These are phyloP conservation scores for Aphanomyces invadans DNA, from an alignment of 352 stramenopile species.

Conservation along the genomic window DNA sequence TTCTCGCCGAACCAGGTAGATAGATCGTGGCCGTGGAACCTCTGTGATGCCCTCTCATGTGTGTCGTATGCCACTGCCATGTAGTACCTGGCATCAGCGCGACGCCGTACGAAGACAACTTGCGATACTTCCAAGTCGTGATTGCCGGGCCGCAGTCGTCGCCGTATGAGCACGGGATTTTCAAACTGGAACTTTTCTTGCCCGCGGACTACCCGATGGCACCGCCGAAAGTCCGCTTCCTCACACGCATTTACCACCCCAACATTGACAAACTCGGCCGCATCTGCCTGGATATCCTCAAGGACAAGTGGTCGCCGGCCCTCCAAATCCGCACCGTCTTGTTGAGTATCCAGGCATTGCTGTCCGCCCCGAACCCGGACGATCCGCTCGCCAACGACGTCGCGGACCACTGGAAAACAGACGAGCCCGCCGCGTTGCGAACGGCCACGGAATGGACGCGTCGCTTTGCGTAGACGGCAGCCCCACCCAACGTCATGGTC, in stretches of 20 bases:
- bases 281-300: constrained; percentile 99
- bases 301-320: constrained; percentile 98
- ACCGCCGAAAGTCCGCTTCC: constrained; percentile 94
- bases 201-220: constrained; percentile 97
- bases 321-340: constrained; percentile 98
- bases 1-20: constrained; percentile 88
- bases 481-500: too few species aligned
- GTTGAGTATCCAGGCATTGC: constrained; percentile 94
- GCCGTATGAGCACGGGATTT: constrained; percentile 92
- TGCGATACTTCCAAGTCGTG: constrained; percentile 97
- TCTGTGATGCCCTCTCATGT: constrained; percentile 3
- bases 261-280: constrained; percentile 97
- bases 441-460: constrained; percentile 62
- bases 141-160: constrained; percentile 95
- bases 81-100: constrained; percentile 93
- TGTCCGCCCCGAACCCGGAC: constrained; percentile 95
- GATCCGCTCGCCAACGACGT: constrained; percentile 96
- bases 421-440: constrained; percentile 87
- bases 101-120: constrained; percentile 96
- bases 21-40: not conserved
- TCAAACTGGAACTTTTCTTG: constrained; percentile 96
- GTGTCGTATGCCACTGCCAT: constrained; percentile 19
- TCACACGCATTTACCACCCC: constrained; percentile 98
- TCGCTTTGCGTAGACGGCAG: constrained; percentile 18
- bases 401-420: constrained; percentile 95